A percentile compares a stretch with the other conserved stretches of the same genome.
These are phyloP conservation scores for Iodosphaeria phyllophila DNA, from an alignment of 2,329 filamentous ascomycete species.

Conservation along the genomic window DNA sequence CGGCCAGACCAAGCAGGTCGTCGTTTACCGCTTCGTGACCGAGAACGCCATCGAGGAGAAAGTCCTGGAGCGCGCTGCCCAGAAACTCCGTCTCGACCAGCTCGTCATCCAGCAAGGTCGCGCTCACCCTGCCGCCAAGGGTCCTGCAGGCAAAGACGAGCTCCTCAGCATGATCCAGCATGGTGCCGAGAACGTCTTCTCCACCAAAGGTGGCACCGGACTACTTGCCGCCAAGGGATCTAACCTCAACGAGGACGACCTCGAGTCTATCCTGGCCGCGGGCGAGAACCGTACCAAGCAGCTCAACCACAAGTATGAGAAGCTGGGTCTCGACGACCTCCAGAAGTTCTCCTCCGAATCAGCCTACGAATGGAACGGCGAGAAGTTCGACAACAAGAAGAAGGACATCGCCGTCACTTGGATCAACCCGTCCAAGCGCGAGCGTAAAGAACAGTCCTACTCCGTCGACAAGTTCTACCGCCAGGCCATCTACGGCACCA, in stretches of 20 bases:
- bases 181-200: constrained; percentile 87
- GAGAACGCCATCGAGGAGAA: constrained; percentile 98
- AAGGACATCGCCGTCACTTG: constrained; percentile 85
- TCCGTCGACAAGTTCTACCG: constrained; percentile 99
- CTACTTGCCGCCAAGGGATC: constrained; percentile 38
- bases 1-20: constrained; percentile 93
- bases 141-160: constrained; percentile 88
- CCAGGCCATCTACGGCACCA: constrained; percentile 60
- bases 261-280: constrained; percentile 70
- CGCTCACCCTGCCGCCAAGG: constrained; percentile 76
- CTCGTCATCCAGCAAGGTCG: constrained; percentile 96
- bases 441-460: constrained; percentile 94
- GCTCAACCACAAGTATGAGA: constrained; percentile 87
- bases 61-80: constrained; percentile 85
- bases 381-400: constrained; percentile 82
- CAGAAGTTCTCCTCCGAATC: constrained; percentile 97
- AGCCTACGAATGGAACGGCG: constrained; percentile 97
- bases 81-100: constrained; percentile 91
- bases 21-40: constrained; percentile 92
- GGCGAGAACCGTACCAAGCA: constrained; percentile 81
- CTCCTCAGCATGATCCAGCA: constrained; percentile 97
- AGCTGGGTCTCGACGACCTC: constrained; percentile 86
- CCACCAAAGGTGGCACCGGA: constrained; percentile 47
- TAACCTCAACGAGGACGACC: constrained; percentile 69
- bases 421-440: constrained; percentile 97